Base-by-base conservation (phyloP, 2,329 filamentous ascomycete species). In the Stemphylium vesicarium region DNA sequence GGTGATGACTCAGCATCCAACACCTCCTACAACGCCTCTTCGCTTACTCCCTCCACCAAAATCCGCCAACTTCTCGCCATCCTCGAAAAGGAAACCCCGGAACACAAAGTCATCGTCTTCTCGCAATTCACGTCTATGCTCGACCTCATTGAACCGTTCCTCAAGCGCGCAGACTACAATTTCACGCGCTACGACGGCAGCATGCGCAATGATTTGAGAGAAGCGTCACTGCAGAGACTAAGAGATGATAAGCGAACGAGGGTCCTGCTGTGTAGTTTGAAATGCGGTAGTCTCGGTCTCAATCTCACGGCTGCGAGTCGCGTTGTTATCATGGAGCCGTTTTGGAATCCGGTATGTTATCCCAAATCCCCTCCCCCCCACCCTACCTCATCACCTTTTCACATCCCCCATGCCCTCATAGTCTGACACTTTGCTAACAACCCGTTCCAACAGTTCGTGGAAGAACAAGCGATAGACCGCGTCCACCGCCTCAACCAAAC, bases 41-140 rank as follows among this genome's bases (percentile, higher is more conserved):
- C 81, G 20, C 78, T 81, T 10, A 79, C 85, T 22, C 84, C 87
- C 2, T 99, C 95, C 0, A 94, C 95, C 66, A 99, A 99, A 79
- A 96, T 99, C 68, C 88, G 89, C 39, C 88, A 95, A 65, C 83
- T 98, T 16, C 84, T 96, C 69, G 82, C 86, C 57, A 90, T 99
- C 46, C 84, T 99, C 8, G 84, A 87, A 60, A 85, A 85, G 39
- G 95, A 99, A 75, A 87, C 88, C 0, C 80, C 83, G 1, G 82
- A 92, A 56, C 91, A 96, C 82, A 99, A 99, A 73, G 96, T 96
- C 72, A 99, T 99, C 68, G 92, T 99, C 60, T 99, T 99, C 78
- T 96, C 92, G 1, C 92, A 98, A 69, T 99, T 99, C 78, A 99
- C 95, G 0, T 95, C 92, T 0, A 99, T 99, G 95, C 86, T 99